Base-by-base conservation (phyloP, 768 basidiomycete genomes). In the Rhizopogon roseolus region DNA sequence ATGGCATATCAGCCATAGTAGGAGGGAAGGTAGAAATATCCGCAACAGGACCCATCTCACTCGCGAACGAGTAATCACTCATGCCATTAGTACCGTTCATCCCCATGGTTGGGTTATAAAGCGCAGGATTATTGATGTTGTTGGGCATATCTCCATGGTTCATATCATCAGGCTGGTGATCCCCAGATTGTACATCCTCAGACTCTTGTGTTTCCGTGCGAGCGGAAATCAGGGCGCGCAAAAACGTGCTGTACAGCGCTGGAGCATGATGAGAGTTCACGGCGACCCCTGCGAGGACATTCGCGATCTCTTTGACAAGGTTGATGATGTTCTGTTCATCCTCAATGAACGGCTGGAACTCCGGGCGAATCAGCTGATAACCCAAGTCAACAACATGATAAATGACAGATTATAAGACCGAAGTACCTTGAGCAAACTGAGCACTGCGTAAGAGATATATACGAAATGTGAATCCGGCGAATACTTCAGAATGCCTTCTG, bases 381-480 rank as follows among this genome's bases (percentile, higher is more conserved):
- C n/a, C 27, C 13, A 17, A 40, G 40, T 68, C 11, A 67, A 59
- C 46, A 32, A 45, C 50, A 5, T 37, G 52, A 50, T 7, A 34
- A 41, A 41, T 4, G 16, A 14, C 6, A 17, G 19, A 46, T 43
- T 17, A 22, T 22, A 9, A 41, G 27, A 14, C n/a, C 17, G 56
- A 22, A 76, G 53, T 49, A 93, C 90, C 85, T 98, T 98, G 57
- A 99, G 76, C 58, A 98, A 74, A 63, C 88, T 96, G 54, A 97
- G 74, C 6, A 98, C 88, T 0, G 93, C 94, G 69, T 98, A 97
- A n/a, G 88, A 89, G 42, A 82, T 82, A 73, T 90, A 87, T 8
- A 98, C 95, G 58, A 90, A 96, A 62, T 90, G 88, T 5, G 90
- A 88, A 67, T 98, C 95, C 4, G 93, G 90, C 0, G 90, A 82